Base-by-base conservation (phyloP, 2,329 filamentous ascomycete species). In the Trichoderma citrinoviride region DNA sequence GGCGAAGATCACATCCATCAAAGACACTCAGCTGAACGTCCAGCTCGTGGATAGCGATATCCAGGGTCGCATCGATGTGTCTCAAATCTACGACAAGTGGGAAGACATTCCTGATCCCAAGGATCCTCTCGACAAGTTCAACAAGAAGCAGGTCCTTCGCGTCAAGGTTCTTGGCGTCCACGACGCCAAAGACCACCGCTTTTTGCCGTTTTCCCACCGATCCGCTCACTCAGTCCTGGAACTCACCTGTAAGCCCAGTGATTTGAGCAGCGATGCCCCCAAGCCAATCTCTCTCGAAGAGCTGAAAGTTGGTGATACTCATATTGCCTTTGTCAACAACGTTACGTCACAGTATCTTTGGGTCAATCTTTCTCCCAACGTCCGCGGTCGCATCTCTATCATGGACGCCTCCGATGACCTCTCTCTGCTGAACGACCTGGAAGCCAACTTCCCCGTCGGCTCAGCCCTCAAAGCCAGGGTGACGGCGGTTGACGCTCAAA, bases 21-120 rank as follows among this genome's bases (percentile, higher is more conserved):
- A 96, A 77, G 89, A 89, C 55, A 97, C 94, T 0, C 95, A 99
- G 75, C 81, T 98, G 63, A 98, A 98, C 70, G 92, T 99, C 6
- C 87, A 91, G 69, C 83, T 98, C 57, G 90, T 92, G 49, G 92
- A 96, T 73, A 75, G 68, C 41, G 70, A 77, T 17, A 83, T 96
- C 8, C 91, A 96, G 74, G 95, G 94, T n/a, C 91, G 95, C 19
- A 88, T 99, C 66, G 94, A 97, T 73, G 86, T 95, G 6, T 96
- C 95, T 1, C 92, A 98, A 75, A 79, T 93, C 14, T 99, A 96
- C 74, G 91, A 97, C 75, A 83, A 82, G 12, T 97, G 90, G 89
- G 90, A 96, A 53, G 89, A 94, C 49, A 95, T 99, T 71, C 83
- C 87, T 64, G 87, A 97, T 73, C 85, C 88, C 65, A 97, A 94